Conservation (phyloP, 2,329 filamentous ascomycete species). For the Hortaea werneckii region DNA sequence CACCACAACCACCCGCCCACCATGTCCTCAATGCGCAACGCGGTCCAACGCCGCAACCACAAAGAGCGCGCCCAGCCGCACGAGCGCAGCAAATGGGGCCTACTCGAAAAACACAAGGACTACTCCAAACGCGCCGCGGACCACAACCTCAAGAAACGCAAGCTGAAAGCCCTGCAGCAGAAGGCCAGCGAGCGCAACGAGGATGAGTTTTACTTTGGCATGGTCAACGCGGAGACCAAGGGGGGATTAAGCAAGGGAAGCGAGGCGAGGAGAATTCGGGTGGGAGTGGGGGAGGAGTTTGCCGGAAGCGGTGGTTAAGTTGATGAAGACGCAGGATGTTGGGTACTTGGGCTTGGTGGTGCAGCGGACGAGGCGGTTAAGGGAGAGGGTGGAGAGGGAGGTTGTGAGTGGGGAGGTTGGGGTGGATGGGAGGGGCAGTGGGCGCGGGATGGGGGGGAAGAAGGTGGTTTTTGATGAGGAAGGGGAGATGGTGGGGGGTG, state of each 20-base stretch:
- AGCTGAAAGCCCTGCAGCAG: conserved; percentile 47
- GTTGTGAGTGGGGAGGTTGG: conserved; percentile 27
- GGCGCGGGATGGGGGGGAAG: conserved; percentile 11
- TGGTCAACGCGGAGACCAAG: conserved; percentile 45
- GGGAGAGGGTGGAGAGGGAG: conserved; percentile 37
- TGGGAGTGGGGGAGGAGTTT: conserved; percentile 28
- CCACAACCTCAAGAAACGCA: conserved; percentile 52
- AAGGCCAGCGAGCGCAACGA: conserved; percentile 53
- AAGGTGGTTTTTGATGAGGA: conserved; percentile 32
- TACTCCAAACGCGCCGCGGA: conserved; percentile 56
- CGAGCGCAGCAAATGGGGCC: conserved; percentile 74
- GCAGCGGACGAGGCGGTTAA: conserved; percentile 45
- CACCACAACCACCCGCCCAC: not conserved
- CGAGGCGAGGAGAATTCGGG: conserved; percentile 32
- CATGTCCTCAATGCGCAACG: conserved; percentile 51
- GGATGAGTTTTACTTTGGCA: conserved; percentile 57
- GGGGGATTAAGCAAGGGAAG: conserved; percentile 34
- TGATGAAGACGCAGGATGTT: conserved; percentile 56
- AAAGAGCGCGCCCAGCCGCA: conserved; percentile 79
- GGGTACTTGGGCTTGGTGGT: conserved; percentile 51
- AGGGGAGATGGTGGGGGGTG: conserved; percentile 8
- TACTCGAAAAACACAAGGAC: conserved; percentile 92
- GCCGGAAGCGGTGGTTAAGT: conserved; percentile 48
- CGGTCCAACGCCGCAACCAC: conserved; percentile 72
- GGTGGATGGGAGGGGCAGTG: conserved; percentile 25